Conservation (phyloP, 257 asterid genomes). For the Cruciata laevipes region DNA sequence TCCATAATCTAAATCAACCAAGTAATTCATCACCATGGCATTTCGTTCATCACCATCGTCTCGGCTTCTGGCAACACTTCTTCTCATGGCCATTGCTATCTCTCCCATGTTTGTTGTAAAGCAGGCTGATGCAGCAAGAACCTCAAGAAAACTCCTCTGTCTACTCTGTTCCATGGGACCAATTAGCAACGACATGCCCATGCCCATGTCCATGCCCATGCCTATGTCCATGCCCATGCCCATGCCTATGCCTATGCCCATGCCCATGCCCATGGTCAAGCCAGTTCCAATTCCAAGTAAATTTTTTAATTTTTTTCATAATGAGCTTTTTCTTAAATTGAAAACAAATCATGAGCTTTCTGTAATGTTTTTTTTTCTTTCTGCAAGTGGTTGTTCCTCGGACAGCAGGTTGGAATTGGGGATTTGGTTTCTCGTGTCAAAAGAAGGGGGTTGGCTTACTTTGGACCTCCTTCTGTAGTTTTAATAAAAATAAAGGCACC, state of each 20-base stretch:
- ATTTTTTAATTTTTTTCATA: too few species aligned
- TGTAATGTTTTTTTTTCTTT: not conserved
- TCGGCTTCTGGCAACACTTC: not conserved
- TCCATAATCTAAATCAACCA: not conserved
- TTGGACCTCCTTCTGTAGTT: not conserved
- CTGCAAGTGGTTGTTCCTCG: not conserved
- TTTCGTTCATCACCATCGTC: not conserved
- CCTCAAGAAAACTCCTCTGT: not conserved
- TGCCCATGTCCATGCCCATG: not conserved
- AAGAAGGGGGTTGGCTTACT: not conserved
- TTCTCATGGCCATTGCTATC: not conserved
- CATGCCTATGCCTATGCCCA: not conserved
- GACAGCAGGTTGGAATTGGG: not conserved
- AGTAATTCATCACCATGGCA: not conserved
- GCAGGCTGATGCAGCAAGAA: not conserved
- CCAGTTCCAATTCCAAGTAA: not conserved
- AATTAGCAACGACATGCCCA: not conserved
- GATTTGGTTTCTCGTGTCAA: not conserved
- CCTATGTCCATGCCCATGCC: not conserved
- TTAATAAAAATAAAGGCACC: not conserved
- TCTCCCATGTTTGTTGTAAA: not conserved
- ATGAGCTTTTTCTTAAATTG: too few species aligned
- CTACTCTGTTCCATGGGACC: not conserved
- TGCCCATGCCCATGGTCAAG: not conserved
- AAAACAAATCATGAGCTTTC: too few species aligned